These are phyloP conservation scores for Paramecium tetraurelia DNA, from an alignment of 73 alveolate genomes.

Conservation along the genomic window DNA sequence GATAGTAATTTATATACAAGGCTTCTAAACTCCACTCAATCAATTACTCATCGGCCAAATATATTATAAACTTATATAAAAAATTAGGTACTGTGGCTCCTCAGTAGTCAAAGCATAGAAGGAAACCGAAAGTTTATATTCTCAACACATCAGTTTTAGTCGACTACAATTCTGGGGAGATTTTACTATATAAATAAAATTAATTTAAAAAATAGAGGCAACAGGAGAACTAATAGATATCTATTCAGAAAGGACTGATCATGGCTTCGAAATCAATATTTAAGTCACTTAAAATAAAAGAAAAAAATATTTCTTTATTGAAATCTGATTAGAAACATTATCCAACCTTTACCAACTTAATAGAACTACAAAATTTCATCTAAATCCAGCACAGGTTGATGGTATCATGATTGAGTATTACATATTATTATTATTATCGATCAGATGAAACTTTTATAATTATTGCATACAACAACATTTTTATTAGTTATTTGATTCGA, in stretches of 20 bases:
- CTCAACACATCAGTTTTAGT: neutral
- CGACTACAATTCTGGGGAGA: neutral
- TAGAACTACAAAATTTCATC: neutral
- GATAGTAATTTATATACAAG: neutral
- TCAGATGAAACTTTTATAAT: neutral
- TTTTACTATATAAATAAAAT: neutral
- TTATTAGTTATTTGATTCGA: neutral
- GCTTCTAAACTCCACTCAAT: neutral
- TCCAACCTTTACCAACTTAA: neutral
- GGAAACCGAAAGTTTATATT: neutral
- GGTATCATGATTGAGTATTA: neutral
- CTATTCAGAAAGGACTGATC: neutral
- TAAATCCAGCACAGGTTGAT: neutral
- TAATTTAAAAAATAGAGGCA: neutral
- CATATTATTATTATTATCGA: neutral
- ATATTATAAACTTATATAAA: neutral
- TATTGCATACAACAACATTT: neutral
- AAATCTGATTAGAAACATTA: neutral
- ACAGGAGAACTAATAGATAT: neutral
- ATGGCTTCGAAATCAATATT: neutral
- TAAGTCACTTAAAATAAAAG: neutral
- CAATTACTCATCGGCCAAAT: neutral
- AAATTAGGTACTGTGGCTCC: slow-evolving; percentile 1
- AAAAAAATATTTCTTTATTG: neutral
- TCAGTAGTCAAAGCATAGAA: neutral